These are phyloP conservation scores for Eucommia ulmoides DNA, from an alignment of 257 asterid species.

Conservation along the genomic window DNA sequence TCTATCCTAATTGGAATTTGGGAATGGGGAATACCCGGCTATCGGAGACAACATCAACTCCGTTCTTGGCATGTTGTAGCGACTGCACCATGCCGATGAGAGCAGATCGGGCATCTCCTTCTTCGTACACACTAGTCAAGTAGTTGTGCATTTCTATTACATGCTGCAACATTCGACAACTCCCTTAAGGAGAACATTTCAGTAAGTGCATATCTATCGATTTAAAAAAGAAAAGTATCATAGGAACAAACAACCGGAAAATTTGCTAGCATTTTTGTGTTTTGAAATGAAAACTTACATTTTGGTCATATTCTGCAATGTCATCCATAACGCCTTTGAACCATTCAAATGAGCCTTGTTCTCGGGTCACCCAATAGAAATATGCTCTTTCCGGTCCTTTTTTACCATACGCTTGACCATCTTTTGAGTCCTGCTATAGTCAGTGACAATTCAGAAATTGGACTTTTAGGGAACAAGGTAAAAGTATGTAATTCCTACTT, in stretches of 20 bases:
- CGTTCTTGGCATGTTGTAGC: conserved; percentile 84
- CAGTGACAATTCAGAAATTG: too few relatives aligned
- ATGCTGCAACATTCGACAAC: conserved; percentile 29
- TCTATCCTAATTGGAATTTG: too few relatives aligned
- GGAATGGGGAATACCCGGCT: conserved; percentile 53
- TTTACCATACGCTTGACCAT: conserved; percentile 3
- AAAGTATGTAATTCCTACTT: too few relatives aligned
- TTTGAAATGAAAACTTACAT: conserved; percentile 31
- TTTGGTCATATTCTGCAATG: conserved; percentile 63
- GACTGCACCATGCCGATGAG: conserved; percentile 89
- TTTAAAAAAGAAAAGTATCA: too few relatives aligned
- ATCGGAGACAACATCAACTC: conserved; percentile 82
- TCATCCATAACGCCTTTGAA: conserved; percentile 96
- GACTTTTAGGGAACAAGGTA: too few relatives aligned
- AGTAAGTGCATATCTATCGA: background rate
- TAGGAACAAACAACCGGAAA: too few relatives aligned
- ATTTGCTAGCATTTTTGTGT: too few relatives aligned
- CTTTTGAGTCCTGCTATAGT: background rate
- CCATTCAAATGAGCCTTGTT: conserved; percentile 97
- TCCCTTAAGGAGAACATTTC: background rate
- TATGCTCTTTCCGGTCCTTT: conserved; percentile 64
- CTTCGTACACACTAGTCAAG: conserved; percentile 82
- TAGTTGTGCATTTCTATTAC: conserved; percentile 87
- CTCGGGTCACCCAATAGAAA: conserved; percentile 90
- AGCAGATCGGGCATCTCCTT: conserved; percentile 96